Base-by-base conservation (phyloP, 805 yeast genomes). In the Wickerhamomyces chaumierensis region DNA sequence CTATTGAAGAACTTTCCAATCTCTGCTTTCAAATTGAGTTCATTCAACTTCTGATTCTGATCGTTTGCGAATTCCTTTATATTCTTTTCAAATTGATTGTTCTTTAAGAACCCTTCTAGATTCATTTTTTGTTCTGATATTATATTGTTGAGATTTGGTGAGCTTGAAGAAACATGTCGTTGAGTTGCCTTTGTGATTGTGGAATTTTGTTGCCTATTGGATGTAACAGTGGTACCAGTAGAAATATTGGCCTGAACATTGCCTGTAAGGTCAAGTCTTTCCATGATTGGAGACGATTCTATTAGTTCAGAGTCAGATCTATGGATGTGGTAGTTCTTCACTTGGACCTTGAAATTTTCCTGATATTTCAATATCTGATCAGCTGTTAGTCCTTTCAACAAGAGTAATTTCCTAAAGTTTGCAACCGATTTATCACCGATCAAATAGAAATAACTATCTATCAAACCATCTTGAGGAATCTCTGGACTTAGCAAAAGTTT, bases 331-430 rank as follows among this genome's bases (percentile, higher is more conserved):
- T 25, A 13, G 1, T 45, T 42, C 25, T 48, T 47, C 44, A 52
- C 37, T 29, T 53, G 56, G 9, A 54, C 47, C 35, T 47, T 50
- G 42, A 52, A 53, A 14, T 50, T 35, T 13, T 53, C 57, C 21
- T 46, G 33, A 27, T 48, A 45, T 37, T 49, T 53, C 2, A 44
- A 38, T 25, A 48, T 52, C 38, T 52, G 44, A 17, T 32, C 41
- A 28, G 42, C 50, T 3, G 44, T 36, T 12, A 78, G 61, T 7
- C 81, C 80, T 54, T 83, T 84, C 42, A 83, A 63, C 18, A 66
- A 70, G 39, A 85, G 60, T 3, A 85, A 60, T 51, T 81, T 84
- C 42, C 60, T 57, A 53, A 84, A 83, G 52, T 85, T 85, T 11
- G 58, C 56, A 21, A 72, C 59, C 19, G 76, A 73, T 35, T 67